A percentile compares a stretch with the other conserved stretches of the same genome.
Evolutionary conservation across 2,329 filamentous ascomycete genomes (phyloP).

Genomic region (Exophiala viscosa): DNA sequence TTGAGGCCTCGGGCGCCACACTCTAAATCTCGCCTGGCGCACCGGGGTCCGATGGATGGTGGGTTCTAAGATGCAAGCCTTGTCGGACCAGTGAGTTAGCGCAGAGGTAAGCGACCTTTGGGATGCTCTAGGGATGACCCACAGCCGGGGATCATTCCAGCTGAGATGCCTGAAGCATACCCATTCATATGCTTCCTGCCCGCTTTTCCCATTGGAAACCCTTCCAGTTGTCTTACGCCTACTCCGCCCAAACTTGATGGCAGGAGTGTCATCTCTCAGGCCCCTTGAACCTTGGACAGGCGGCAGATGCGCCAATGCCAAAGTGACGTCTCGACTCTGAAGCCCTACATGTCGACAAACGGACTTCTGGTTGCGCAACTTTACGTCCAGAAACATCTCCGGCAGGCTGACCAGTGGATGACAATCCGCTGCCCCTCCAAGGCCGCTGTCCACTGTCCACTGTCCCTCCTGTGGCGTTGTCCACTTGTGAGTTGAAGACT

Average conservation of each 20-base stretch:
- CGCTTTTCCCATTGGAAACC: conserved; percentile 10
- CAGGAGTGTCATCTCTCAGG: conserved; percentile 12
- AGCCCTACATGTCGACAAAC: background rate
- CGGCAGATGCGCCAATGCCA: conserved; percentile 1
- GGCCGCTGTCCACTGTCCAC: conserved; percentile 4
- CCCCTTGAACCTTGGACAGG: conserved; percentile 21
- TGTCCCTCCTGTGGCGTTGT: conserved; percentile 25
- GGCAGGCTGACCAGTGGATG: conserved; percentile 18
- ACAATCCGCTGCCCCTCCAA: conserved; percentile 6
- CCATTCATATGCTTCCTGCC: conserved; percentile 15
- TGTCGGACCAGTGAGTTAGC: conserved; percentile 24
- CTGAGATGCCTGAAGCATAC: background rate
- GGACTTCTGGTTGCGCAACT: conserved; percentile 1
- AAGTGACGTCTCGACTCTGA: conserved; percentile 10
- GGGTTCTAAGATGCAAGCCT: conserved; percentile 16
- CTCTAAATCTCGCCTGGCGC: conserved; percentile 27
- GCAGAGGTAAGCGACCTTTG: conserved; percentile 11
- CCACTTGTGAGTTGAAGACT: conserved; percentile 13
- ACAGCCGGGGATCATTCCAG: conserved; percentile 7
- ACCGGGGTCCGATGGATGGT: conserved; percentile 17
- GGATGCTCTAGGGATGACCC: conserved; percentile 6
- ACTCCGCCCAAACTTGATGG: background rate
- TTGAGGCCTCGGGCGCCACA: conserved; percentile 17
- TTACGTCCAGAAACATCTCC: conserved; percentile 9
- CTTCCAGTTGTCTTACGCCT: conserved; percentile 2